Percentiles rank a stretch among this genome's conserved stretches.
These are phyloP conservation scores for Ascomycota sp. DNA, from an alignment of 2,329 filamentous ascomycete species.

Conservation along the genomic window DNA sequence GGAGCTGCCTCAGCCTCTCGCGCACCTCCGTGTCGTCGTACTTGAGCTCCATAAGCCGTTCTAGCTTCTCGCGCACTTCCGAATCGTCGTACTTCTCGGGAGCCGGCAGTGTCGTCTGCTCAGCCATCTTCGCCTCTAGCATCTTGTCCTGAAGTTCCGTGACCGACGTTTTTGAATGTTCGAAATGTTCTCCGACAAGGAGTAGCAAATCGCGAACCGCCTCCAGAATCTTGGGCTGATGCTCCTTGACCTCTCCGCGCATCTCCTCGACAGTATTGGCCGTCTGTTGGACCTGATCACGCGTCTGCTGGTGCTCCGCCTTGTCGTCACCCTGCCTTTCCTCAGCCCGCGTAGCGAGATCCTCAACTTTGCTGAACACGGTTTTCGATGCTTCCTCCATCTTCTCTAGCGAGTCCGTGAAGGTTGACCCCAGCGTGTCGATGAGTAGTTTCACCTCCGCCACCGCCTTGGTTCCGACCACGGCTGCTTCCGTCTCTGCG, in stretches of 20 bases:
- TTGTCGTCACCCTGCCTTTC: constrained; percentile 55
- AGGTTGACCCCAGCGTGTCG: constrained; percentile 61
- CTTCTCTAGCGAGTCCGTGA: constrained; percentile 69
- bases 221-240: constrained; percentile 74
- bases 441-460: constrained; percentile 71
- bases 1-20: constrained; percentile 31
- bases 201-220: constrained; percentile 70
- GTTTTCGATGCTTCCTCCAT: constrained; percentile 75
- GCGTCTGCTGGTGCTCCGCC: constrained; percentile 62
- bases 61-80: constrained; percentile 17
- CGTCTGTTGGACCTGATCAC: constrained; percentile 60
- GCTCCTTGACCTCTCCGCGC: constrained; percentile 60
- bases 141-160: constrained; percentile 36
- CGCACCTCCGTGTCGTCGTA: constrained; percentile 30
- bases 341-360: constrained; percentile 55
- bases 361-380: constrained; percentile 65
- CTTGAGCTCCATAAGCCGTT: constrained; percentile 21
- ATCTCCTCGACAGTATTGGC: constrained; percentile 53
- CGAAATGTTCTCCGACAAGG: constrained; percentile 70
- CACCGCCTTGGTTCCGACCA: constrained; percentile 55
- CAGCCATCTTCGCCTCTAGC: constrained; percentile 37
- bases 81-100: constrained; percentile 34
- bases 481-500: constrained; percentile 49
- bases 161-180: constrained; percentile 55
- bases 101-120: constrained; percentile 34